A percentile compares a stretch with the other conserved stretches of the same genome.
These are phyloP conservation scores for Piper longum DNA, from an alignment of 164 flowering plant genomes.

Conservation along the genomic window DNA sequence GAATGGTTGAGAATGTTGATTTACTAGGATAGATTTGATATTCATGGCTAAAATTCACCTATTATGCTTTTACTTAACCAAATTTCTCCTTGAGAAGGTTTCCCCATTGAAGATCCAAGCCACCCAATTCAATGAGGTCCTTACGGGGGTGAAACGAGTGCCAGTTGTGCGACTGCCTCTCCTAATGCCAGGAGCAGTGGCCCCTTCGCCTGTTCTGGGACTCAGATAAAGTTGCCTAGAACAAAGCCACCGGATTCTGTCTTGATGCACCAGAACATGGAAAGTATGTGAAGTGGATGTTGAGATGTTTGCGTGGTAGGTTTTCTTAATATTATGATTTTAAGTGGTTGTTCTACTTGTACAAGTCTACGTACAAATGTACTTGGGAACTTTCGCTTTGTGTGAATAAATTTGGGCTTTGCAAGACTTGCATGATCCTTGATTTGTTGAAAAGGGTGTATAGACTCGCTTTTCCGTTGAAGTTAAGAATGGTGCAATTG, in stretches of 20 bases:
- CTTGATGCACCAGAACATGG: background rate
- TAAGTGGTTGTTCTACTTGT: background rate
- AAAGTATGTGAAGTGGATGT: background rate
- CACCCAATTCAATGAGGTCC: constrained; percentile 85
- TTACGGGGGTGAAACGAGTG: constrained; percentile 73
- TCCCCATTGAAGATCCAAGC: constrained; percentile 74
- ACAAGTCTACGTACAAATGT: background rate
- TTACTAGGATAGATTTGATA: too few relatives aligned
- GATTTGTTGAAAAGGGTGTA: too few relatives aligned
- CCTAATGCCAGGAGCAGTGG: constrained; percentile 42
- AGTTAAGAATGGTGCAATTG: too few relatives aligned
- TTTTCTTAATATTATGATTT: too few relatives aligned
- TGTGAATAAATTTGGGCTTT: too few relatives aligned
- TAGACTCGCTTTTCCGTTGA: too few relatives aligned
- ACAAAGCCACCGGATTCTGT: background rate
- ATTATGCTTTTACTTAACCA: background rate
- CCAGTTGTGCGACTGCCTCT: constrained; percentile 61
- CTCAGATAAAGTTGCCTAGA: constrained; percentile 32
- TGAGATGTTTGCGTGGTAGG: background rate
- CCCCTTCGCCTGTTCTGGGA: constrained; percentile 67
- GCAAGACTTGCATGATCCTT: too few relatives aligned
- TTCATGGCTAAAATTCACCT: too few relatives aligned
- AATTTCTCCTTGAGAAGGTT: constrained; percentile 16
- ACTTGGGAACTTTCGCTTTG: background rate
- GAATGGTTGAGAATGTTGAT: too few relatives aligned